Conservation (phyloP, 305 asterid genomes). For the Fraxinus xanthoxyloides region DNA sequence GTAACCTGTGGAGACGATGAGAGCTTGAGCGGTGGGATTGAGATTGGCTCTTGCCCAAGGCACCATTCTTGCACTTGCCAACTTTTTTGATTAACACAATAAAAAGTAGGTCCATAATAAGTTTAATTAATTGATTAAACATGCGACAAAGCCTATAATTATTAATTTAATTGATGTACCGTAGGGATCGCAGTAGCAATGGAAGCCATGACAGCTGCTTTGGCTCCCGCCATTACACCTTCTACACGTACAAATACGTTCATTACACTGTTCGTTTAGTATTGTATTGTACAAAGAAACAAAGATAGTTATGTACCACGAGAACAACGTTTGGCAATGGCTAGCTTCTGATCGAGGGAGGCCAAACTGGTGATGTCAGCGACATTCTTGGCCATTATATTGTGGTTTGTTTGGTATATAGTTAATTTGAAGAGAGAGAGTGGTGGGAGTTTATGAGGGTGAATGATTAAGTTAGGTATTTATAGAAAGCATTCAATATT, state of each 20-base stretch:
- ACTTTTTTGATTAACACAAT: constrained; percentile 25
- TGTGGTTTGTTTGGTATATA: neutral
- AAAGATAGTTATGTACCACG: constrained; percentile 35
- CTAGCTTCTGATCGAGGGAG: constrained; percentile 62
- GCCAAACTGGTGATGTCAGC: constrained; percentile 39
- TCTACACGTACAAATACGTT: constrained; percentile 42
- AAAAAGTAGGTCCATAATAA: neutral
- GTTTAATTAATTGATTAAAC: neutral
- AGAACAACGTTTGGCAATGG: constrained; percentile 71
- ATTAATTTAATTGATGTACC: constrained; percentile 28
- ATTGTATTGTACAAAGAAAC: neutral
- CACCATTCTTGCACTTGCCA: constrained; percentile 69
- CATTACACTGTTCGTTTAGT: neutral
- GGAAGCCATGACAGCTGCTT: constrained; percentile 73
- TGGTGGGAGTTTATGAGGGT: neutral
- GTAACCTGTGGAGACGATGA: constrained; percentile 70
- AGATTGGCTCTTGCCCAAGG: constrained; percentile 86
- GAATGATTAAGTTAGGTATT: neutral
- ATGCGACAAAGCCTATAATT: neutral
- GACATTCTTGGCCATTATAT: constrained; percentile 36
- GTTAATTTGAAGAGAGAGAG: neutral
- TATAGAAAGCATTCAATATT: neutral
- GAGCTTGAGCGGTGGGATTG: constrained; percentile 86
- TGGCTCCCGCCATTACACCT: constrained; percentile 79
- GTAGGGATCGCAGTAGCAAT: constrained; percentile 84